phyloP scores from a whole-genome alignment of 2,329 filamentous ascomycete genomes.

The Aspergillus ibericus region DNA sequence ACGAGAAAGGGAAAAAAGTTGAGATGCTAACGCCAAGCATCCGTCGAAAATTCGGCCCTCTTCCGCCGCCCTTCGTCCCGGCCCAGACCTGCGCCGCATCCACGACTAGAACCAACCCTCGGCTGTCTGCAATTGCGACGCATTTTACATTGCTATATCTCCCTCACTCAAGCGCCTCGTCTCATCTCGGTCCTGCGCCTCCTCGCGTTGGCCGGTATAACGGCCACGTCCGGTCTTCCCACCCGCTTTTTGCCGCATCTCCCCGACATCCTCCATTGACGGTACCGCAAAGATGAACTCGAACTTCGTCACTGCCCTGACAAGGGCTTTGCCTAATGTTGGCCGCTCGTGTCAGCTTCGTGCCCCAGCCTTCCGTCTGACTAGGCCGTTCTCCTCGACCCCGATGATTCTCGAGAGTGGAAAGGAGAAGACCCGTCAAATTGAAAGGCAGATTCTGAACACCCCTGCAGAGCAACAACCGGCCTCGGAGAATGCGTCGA shows the following conservation, averaged over 20 bases:
- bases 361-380: constrained; percentile 20
- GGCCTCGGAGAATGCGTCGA: constrained; percentile 23
- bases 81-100: constrained; percentile 9
- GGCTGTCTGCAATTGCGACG: neutral
- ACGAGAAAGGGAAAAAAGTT: constrained; percentile 36
- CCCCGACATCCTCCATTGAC: constrained; percentile 1
- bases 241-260: neutral
- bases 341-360: constrained; percentile 29
- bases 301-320: constrained; percentile 32
- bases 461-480: constrained; percentile 17
- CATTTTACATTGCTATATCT: neutral
- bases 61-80: constrained; percentile 29
- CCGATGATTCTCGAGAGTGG: constrained; percentile 19
- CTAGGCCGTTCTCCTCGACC: constrained; percentile 37
- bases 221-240: neutral
- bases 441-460: constrained; percentile 33
- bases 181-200: neutral
- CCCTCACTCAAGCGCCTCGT: neutral
- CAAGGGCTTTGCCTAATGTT: constrained; percentile 34
- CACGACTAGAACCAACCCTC: neutral
- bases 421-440: constrained; percentile 21
- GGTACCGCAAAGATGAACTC: constrained; percentile 32
- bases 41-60: constrained; percentile 38
- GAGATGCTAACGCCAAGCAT: constrained; percentile 36
- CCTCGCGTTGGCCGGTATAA: neutral